Base-by-base conservation (phyloP, 139 green algal species). In the Volvox reticuliferus region DNA sequence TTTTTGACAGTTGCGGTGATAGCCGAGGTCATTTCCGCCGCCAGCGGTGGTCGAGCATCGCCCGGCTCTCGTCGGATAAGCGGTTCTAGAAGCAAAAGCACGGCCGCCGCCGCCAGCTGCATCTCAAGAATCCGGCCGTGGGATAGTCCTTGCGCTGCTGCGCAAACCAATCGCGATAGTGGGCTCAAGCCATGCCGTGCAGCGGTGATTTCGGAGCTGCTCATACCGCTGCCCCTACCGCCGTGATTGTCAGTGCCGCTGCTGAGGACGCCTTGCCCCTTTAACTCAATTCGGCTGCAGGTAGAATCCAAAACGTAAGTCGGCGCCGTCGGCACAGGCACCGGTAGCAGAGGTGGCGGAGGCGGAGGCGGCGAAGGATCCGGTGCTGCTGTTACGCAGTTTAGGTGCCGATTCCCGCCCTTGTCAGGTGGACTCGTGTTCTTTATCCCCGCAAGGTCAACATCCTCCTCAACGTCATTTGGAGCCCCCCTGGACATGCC, bases 61-160 rank as follows among this genome's bases (percentile, higher is more conserved):
- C 44, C 44, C 79, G 14, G 50, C 50, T n/a, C n/a, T 28, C 14
- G 36, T 50, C 33, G 65, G 55, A 88, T 22, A 6, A 82, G 16
- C 0, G 85, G 85, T 30, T 30, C 36, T 36, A 89, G 36, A 35
- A 89, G 85, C 68, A 82, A 18, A 26, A 89, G 85, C 69, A 55
- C 36, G 3, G 85, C 85, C 26, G 85, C 85, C 5, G 85, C 85
- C 13, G 85, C 85, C 28, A 89, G 69, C 37, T 32, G 69, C 85
- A 89, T 89, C 44, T 89, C 85, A 0, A 55, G 85, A 9, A 1
- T 26, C 18, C 85, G 68, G 2, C 85, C 85, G 69, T 89, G 85
- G 26, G 28, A 30, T 24, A 89, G 44, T 0, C 85, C 85, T 6
- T 24, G 14, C 2, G 85, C 85, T 1, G 85, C 69, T 1, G 44